A percentile compares a stretch with the other conserved stretches of the same genome.
phyloP scores from a whole-genome alignment of 2,329 filamentous ascomycete species.

The Karstenula rhodostoma region DNA sequence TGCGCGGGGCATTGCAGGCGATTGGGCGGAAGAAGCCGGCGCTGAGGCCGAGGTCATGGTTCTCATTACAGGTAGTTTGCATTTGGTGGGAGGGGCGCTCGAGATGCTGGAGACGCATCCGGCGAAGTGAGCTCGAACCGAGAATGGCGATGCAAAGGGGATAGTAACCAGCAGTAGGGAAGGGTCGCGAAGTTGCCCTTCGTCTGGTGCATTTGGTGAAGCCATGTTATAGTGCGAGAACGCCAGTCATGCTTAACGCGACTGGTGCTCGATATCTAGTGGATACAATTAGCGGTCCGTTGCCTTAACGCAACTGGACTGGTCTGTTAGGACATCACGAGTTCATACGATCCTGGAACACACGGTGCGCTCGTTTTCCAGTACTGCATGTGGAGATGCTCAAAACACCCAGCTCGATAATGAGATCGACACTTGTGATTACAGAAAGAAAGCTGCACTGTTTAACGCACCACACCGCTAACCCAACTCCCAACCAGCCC shows the following conservation, averaged over 20 bases:
- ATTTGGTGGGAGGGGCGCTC: constrained; percentile 81
- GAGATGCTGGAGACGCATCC: constrained; percentile 68
- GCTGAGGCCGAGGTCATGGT: constrained; percentile 63
- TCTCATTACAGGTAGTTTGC: constrained; percentile 82
- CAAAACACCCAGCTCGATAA: no score
- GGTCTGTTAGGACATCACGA: background rate
- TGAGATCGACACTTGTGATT: no score
- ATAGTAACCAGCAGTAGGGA: background rate
- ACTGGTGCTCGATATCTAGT: background rate
- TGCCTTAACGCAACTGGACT: background rate
- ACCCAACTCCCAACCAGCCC: background rate
- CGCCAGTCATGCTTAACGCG: background rate
- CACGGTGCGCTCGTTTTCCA: no score
- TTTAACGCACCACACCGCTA: no score
- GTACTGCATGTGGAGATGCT: no score
- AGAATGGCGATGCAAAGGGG: background rate
- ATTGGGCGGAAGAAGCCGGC: constrained; percentile 33
- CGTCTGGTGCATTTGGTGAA: background rate
- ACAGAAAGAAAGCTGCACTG: no score
- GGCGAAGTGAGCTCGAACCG: constrained; percentile 18
- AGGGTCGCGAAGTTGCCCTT: background rate
- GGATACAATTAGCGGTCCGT: background rate
- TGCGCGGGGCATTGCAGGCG: constrained; percentile 55
- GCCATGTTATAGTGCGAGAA: background rate
- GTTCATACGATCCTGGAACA: background rate